Percentiles rank a stretch among this genome's conserved stretches.
Conservation (phyloP, 345 rosid genomes). For the Sonneratia alba region DNA sequence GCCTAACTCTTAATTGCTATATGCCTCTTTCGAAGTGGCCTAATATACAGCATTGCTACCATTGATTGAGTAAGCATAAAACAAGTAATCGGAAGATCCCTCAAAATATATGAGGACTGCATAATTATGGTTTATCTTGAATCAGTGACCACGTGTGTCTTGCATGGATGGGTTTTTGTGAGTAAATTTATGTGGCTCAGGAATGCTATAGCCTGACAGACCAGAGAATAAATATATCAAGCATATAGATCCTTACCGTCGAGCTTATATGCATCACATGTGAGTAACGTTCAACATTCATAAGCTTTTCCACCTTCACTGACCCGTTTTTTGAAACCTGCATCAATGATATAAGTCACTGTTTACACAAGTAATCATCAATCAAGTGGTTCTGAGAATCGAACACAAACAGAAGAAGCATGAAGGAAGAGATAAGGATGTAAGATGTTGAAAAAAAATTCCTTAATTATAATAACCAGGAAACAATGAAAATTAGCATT, state of each 20-base stretch:
- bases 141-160: not conserved
- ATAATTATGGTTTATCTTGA: not conserved
- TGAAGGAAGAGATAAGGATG: not conserved
- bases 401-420: not conserved
- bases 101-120: not conserved
- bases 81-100: not conserved
- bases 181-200: not conserved
- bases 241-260: conserved; percentile 38
- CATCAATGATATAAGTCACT: conserved; percentile 5
- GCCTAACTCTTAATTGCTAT: not conserved
- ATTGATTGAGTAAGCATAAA: not conserved
- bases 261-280: conserved; percentile 99
- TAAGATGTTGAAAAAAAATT: not conserved
- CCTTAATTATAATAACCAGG: not conserved
- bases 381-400: not conserved
- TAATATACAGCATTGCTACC: not conserved
- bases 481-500: not conserved
- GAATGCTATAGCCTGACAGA: not conserved
- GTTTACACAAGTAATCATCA: not conserved
- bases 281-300: conserved; percentile 80
- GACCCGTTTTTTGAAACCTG: conserved; percentile 75
- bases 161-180: not conserved
- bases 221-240: not conserved
- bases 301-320: conserved; percentile 78
- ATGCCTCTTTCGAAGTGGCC: not conserved